phyloP scores from a whole-genome alignment of 805 yeast genomes.

The Zygosaccharomyces gambellarensis region DNA sequence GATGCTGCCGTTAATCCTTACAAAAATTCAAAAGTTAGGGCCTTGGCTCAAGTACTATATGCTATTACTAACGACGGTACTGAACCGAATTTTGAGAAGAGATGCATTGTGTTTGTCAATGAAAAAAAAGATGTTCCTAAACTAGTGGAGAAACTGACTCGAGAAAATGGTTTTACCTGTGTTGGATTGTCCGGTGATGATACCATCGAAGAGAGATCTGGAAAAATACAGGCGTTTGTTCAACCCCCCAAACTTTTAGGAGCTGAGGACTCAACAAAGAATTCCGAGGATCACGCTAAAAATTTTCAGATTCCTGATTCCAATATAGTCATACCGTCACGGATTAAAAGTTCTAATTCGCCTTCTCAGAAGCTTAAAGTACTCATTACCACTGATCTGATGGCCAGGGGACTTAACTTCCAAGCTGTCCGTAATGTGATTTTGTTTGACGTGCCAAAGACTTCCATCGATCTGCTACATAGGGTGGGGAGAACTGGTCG shows the following conservation, averaged over 20 bases:
- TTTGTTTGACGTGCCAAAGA: slow-evolving; percentile 78
- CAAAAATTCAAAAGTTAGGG: slow-evolving; percentile 76
- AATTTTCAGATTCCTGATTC: slow-evolving; percentile 32
- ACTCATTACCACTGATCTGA: slow-evolving; percentile 79
- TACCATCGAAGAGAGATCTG: slow-evolving; percentile 52
- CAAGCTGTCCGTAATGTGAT: slow-evolving; percentile 75
- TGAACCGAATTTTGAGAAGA: slow-evolving; percentile 68
- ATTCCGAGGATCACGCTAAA: slow-evolving; percentile 3
- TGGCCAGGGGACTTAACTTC: slow-evolving; percentile 89
- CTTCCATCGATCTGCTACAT: slow-evolving; percentile 82
- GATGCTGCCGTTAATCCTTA: slow-evolving; percentile 78
- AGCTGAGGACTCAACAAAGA: slow-evolving; percentile 15
- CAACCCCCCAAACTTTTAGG: slow-evolving; percentile 48
- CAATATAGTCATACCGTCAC: slow-evolving; percentile 28
- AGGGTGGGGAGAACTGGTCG: slow-evolving; percentile 94
- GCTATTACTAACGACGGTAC: slow-evolving; percentile 82
- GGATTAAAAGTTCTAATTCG: not conserved
- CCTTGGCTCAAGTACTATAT: slow-evolving; percentile 81
- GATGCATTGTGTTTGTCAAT: slow-evolving; percentile 83
- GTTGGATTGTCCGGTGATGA: slow-evolving; percentile 65
- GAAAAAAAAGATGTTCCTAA: slow-evolving; percentile 57
- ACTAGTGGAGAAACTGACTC: slow-evolving; percentile 50
- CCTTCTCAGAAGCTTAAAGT: slow-evolving; percentile 45
- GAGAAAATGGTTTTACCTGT: slow-evolving; percentile 52
- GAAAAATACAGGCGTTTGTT: slow-evolving; percentile 58